Base-by-base conservation (phyloP, 148 eudicot genomes). In the Rhododendron ferrugineum region DNA sequence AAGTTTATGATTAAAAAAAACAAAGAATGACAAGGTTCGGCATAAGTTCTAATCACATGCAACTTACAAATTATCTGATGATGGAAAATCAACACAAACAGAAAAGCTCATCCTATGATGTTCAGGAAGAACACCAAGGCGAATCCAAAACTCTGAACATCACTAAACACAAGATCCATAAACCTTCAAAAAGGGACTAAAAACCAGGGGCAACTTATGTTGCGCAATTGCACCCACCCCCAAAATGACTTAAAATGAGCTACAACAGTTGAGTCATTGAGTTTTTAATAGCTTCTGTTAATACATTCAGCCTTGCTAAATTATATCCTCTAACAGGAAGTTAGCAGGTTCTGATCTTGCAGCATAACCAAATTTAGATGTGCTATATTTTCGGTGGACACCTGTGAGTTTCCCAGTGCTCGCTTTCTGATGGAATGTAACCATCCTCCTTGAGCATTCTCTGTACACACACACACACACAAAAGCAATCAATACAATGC, bases 371-470 rank as follows among this genome's bases (percentile, higher is more conserved):
- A 81, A 96, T 75, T 91, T 94, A 0, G 96, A 91, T 40, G 95
- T 91, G 87, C 90, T 91, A 79, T 93, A 96, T 86, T 96, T 96
- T 42, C 92, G 78, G 85, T 93, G 93, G 44, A 95, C 99, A 18
- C 97, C 95, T 0, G 89, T 94, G 18, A 95, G 94, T 82, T 93
- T 96, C 87, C 94, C 97, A 0, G 90, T 90, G 3, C 89, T 92
- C 2, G 99, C 91, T 58, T 91, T 91, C 87, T 90, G 93, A 88
- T 96, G 99, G 88, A 89, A 92, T 80, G 81, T 82, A 68, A 96
- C 98, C 93, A 96, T 96, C 87, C 92, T 78, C 90, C 87, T 92
- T 18, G 99, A 90, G 85, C 98, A 96, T 81, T 93, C 96, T 92
- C 98, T 96, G 83, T 64, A 20, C 37, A 70, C 11, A 52, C 15